Evolutionary conservation across 768 basidiomycete genomes (phyloP), one percentile per base, ranked within the genome.

Genomic region (Leccinum longicurvipes): DNA sequence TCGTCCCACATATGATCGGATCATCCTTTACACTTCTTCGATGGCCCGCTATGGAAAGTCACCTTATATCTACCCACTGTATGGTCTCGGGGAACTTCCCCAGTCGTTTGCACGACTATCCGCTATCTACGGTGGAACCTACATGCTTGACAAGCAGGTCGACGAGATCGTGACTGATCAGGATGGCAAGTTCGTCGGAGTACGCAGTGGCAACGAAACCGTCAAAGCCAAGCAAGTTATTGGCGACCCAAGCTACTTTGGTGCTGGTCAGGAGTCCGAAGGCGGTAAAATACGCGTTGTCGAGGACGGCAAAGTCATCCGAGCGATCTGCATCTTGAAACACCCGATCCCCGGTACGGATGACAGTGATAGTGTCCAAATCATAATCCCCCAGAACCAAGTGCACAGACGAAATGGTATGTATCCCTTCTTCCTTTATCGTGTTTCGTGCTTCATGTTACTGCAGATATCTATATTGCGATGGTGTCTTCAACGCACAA

Each of bases 21-120:
- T 98, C 72, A 81, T 98, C 61, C 84, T 98, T 54, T 99, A 99
- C 79, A 98, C 95, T 27, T 88, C 91, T 11, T 98, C 97, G 19
- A 98, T 99, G 94, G 93, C 96, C 17, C 89, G 96, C 50, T 99
- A 96, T 74, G 97, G 96, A 64, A 98, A 99, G 75, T 98, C 97
- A 12, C 97, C 97, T 1, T 99, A 99, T 79, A 97, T 99, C 69
- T 99, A 99, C 78, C 97, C 97, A 15, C 82, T 98, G 36, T 99
- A 98, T 73, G 97, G 97, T 60, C 90, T 99, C 56, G 97, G 97
- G 62, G 97, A 99, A 72, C 90, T 99, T 49, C 97, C 97, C 10
- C 97, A 99, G 70, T 92, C 97, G 3, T 99, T 99, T 69, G 97
- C 97, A 8, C 93, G 97, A 65, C 84, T 99, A 53, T 93, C 91